Percentiles rank a stretch among this genome's conserved stretches.
phyloP scores from a whole-genome alignment of 495 filamentous ascomycete genomes.

The Lepraria neglecta region DNA sequence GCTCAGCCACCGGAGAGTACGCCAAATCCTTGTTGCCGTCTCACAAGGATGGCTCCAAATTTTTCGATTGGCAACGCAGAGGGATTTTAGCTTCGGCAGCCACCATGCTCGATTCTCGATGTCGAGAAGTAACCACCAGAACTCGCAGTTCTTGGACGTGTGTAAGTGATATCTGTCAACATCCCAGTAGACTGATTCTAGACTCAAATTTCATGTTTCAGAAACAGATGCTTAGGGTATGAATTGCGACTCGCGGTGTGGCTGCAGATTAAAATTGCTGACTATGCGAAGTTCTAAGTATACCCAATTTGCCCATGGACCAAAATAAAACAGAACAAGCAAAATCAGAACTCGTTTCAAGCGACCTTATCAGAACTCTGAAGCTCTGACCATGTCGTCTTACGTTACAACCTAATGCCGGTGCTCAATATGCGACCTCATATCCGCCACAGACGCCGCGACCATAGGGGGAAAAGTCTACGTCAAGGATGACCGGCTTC shows the following conservation, averaged over 20 bases:
- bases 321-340: neutral
- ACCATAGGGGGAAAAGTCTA: constrained; percentile 21
- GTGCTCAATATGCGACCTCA: constrained; percentile 24
- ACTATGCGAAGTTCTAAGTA: neutral
- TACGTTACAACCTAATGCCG: constrained; percentile 16
- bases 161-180: constrained; percentile 5
- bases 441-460: constrained; percentile 29
- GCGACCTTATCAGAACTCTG: constrained; percentile 15
- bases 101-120: neutral
- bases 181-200: neutral
- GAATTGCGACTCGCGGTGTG: constrained; percentile 17
- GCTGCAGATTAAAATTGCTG: constrained; percentile 11
- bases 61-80: neutral
- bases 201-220: neutral
- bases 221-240: no score
- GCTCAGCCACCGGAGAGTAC: no score
- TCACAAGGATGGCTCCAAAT: no score
- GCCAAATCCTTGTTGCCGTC: no score
- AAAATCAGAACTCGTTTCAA: neutral
- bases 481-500: constrained; percentile 11
- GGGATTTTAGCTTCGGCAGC: neutral
- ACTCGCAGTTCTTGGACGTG: neutral
- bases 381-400: neutral
- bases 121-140: no score
- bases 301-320: constrained; percentile 7